Evolutionary conservation across 495 filamentous ascomycete species (phyloP).

Genomic region (Geopyxis carbonaria): DNA sequence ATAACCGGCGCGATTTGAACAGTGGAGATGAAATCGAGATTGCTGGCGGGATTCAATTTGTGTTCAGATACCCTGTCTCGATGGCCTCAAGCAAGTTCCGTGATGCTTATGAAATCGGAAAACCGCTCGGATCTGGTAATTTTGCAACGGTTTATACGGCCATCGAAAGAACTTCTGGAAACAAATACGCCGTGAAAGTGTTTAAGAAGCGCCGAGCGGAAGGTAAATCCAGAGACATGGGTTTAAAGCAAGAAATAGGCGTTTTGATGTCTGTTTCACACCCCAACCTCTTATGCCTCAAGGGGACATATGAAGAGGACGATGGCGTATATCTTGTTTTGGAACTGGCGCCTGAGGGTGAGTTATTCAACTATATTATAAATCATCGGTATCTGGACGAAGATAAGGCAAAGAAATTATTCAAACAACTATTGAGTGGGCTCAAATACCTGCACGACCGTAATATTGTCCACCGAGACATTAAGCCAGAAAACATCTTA

Average conservation of each 20-base stretch:
- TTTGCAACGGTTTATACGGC: slow-evolving; percentile 92
- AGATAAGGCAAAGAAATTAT: slow-evolving; percentile 64
- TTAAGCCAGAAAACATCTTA: slow-evolving; percentile 97
- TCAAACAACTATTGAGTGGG: slow-evolving; percentile 80
- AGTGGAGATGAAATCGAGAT: slow-evolving; percentile 83
- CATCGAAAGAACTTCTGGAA: slow-evolving; percentile 65
- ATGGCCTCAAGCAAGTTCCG: slow-evolving; percentile 59
- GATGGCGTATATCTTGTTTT: slow-evolving; percentile 84
- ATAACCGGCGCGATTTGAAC: slow-evolving; percentile 71
- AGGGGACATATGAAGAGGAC: slow-evolving; percentile 84
- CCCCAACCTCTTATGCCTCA: slow-evolving; percentile 84
- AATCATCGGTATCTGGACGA: slow-evolving; percentile 76
- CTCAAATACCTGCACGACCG: slow-evolving; percentile 96
- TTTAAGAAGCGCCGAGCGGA: slow-evolving; percentile 71
- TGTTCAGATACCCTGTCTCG: slow-evolving; percentile 74
- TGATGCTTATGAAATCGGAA: slow-evolving; percentile 68
- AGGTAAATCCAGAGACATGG: slow-evolving; percentile 64
- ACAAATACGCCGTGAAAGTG: slow-evolving; percentile 79
- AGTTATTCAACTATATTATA: slow-evolving; percentile 88
- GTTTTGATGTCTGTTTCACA: slow-evolving; percentile 93
- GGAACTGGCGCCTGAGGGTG: slow-evolving; percentile 80
- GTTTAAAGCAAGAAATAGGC: slow-evolving; percentile 86
- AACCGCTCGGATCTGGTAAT: slow-evolving; percentile 87
- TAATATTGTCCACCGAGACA: slow-evolving; percentile 93
- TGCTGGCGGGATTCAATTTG: slow-evolving; percentile 61